phyloP scores from a whole-genome alignment of 345 rosid species.

The Salix koriyanagi region DNA sequence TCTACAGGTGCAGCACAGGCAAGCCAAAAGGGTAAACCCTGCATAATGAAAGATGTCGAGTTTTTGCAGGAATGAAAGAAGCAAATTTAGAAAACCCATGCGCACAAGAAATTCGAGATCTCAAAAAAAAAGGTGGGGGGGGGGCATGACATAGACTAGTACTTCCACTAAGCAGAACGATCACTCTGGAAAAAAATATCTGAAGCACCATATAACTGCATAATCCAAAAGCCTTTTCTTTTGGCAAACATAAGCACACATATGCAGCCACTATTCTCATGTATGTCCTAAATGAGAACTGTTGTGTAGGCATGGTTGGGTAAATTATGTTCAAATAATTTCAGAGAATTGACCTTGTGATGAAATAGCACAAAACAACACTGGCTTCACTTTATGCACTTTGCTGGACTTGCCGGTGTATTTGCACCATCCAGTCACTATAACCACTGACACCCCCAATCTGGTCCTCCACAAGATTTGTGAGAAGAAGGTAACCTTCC shows the following conservation, averaged over 20 bases:
- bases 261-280: background rate
- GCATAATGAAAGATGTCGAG: background rate
- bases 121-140: background rate
- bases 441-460: constrained; percentile 70
- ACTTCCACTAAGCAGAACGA: background rate
- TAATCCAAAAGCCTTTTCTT: background rate
- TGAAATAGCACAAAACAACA: background rate
- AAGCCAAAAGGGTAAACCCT: background rate
- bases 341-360: background rate
- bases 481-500: constrained; percentile 78
- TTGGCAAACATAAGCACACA: background rate
- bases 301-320: background rate
- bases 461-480: constrained; percentile 82
- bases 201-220: background rate
- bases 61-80: background rate
- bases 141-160: background rate
- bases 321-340: background rate
- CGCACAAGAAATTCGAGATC: background rate
- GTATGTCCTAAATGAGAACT: background rate
- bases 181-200: no score
- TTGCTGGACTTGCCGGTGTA: constrained; percentile 89
- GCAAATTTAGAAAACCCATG: background rate
- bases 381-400: constrained; percentile 41
- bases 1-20: background rate
- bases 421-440: constrained; percentile 74